phyloP scores from a whole-genome alignment of 371 early-diverging fungal species.

The Syncephalis plumigaleata region DNA sequence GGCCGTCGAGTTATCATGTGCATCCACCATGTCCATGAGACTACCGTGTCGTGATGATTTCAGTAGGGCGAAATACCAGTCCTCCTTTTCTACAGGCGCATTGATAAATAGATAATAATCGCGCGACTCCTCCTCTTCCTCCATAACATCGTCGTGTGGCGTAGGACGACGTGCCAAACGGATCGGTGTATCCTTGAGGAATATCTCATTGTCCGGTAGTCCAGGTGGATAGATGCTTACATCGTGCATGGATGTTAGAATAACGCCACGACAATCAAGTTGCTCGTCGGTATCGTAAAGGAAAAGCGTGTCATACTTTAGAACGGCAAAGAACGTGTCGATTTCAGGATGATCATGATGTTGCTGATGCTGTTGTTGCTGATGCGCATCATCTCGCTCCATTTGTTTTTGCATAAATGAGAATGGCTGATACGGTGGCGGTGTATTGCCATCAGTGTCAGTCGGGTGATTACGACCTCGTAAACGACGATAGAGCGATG shows the following conservation, averaged over 20 bases:
- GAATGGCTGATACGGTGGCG: too few species aligned
- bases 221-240: constrained; percentile 43
- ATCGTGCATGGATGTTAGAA: constrained; percentile 39
- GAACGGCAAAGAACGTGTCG: constrained; percentile 50
- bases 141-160: constrained; percentile 11
- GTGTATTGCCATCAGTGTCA: too few species aligned
- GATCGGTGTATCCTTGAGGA: constrained; percentile 29
- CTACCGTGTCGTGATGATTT: constrained; percentile 10
- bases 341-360: too few species aligned
- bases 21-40: too few species aligned
- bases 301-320: constrained; percentile 61
- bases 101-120: constrained; percentile 33
- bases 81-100: constrained; percentile 65
- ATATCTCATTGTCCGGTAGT: constrained; percentile 36
- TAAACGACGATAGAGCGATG: too few species aligned
- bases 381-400: too few species aligned
- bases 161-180: constrained; percentile 14
- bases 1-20: too few species aligned
- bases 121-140: not conserved
- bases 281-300: constrained; percentile 71
- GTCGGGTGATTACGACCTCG: too few species aligned
- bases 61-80: constrained; percentile 45
- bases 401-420: too few species aligned
- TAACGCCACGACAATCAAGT: constrained; percentile 58
- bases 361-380: too few species aligned